Base-by-base conservation (phyloP, 2,329 filamentous ascomycete genomes). In the Cercospora citrullina region DNA sequence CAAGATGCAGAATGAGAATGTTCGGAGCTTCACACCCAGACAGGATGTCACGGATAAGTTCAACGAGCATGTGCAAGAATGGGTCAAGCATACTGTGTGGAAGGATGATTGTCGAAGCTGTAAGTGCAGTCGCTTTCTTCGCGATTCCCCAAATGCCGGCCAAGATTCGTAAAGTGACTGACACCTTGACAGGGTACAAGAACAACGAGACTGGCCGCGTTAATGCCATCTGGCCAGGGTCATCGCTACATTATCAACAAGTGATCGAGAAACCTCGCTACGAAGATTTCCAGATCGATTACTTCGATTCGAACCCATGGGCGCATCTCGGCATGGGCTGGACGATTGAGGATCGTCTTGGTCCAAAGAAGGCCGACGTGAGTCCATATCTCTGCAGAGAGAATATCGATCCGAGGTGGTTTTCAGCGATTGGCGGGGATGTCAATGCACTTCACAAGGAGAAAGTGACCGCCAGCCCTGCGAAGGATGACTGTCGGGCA, bases 81-180 rank as follows among this genome's bases (percentile, higher is more conserved):
- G 80, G 80, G 78, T 84, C 70, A 83, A 82, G 72, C 80, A 83
- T 66, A 84, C 82, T 0, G 82, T 84, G 6, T 85, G 81, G 82
- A 83, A 81, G 64, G 78, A 80, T 21, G 76, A 79, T 10, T 84
- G 82, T 65, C 77, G 81, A 59, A 64, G 42, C 9, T 69, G 42
- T 48, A 48, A 48, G 42, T 48, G 18, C 16, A 33, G 10, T 33
- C 31, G 9, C 9, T 12, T 33, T 4, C 31, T 33, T 33, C 31
- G 31, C 31, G 31, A 33, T 33, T n/a, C 31, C 9, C 4, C 5
- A 33, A 33, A 12, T 12, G 10, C 31, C 31, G 1, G 31, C 31
- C 31, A 33, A 33, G 31, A 33, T 33, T 33, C 31, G 31, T 33
- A 33, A 33, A 33, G 31, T 33, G 31, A 12, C 31, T 33, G 9